phyloP scores from a whole-genome alignment of 305 asterid species.

The Fraxinus albicans region DNA sequence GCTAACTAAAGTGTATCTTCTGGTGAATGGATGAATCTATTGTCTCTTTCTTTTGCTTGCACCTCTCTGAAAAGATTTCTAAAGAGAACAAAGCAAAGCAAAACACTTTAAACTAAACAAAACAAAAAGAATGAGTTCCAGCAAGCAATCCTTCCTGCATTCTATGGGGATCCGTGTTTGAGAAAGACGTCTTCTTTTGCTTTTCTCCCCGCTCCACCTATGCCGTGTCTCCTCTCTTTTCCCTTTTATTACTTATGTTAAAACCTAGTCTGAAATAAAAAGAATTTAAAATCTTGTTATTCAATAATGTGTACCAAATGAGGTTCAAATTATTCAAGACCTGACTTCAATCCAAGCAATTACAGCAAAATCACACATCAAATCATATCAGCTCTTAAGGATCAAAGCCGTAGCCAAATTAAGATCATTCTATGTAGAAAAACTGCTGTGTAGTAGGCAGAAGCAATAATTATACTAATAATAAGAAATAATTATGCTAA shows the following conservation, averaged over 20 bases:
- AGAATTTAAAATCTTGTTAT: background rate
- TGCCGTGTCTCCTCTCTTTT: slow-evolving; percentile 20
- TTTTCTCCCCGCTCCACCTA: slow-evolving; percentile 32
- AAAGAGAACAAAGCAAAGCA: slow-evolving; percentile 61
- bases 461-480: background rate
- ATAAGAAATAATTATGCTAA: background rate
- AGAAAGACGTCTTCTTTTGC: slow-evolving; percentile 84
- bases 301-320: background rate
- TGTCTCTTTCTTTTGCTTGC: slow-evolving; percentile 41
- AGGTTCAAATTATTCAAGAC: background rate
- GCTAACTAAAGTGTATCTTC: slow-evolving; percentile 27
- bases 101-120: slow-evolving; percentile 53
- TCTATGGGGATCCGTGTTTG: slow-evolving; percentile 96
- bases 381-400: background rate
- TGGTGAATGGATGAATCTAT: slow-evolving; percentile 31
- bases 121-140: slow-evolving; percentile 93
- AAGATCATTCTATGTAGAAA: background rate
- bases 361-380: background rate
- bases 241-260: background rate
- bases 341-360: background rate
- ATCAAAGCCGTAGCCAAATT: background rate
- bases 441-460: background rate
- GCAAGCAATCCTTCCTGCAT: slow-evolving; percentile 75
- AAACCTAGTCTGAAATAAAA: background rate
- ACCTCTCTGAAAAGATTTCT: slow-evolving; percentile 42